These are phyloP conservation scores for Westerdykella aurantiaca DNA, from an alignment of 2,329 filamentous ascomycete genomes.

Conservation along the genomic window DNA sequence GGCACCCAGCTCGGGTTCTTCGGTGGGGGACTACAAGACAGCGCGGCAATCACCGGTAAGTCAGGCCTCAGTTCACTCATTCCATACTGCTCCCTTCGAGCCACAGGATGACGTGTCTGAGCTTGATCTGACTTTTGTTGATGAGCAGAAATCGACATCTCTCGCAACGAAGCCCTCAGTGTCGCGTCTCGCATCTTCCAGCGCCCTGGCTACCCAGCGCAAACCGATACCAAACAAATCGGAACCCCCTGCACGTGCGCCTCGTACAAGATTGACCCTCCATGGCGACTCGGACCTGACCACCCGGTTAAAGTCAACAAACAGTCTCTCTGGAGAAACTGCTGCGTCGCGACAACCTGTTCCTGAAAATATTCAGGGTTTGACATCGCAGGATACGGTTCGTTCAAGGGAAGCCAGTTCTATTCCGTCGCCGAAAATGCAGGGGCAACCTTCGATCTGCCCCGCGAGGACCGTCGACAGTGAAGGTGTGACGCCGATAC, in stretches of 20 bases:
- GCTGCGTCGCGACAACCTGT: too few species aligned
- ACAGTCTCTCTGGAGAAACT: too few species aligned
- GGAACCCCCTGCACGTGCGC: too few species aligned
- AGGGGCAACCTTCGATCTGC: slow-evolving; percentile 3
- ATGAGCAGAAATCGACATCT: slow-evolving; percentile 4
- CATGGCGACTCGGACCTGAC: too few species aligned
- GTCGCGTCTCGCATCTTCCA: not conserved
- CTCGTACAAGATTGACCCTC: too few species aligned
- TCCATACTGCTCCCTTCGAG: slow-evolving; percentile 12
- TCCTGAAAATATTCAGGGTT: slow-evolving; percentile 2
- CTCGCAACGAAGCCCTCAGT: not conserved
- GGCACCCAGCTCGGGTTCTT: slow-evolving; percentile 12
- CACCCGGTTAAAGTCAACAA: too few species aligned
- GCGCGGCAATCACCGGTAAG: slow-evolving; percentile 27
- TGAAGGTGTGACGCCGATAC: slow-evolving; percentile 14
- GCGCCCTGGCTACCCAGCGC: not conserved
- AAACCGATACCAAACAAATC: too few species aligned
- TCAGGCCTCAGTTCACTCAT: slow-evolving; percentile 16
- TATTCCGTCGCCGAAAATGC: slow-evolving; percentile 4
- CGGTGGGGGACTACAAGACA: slow-evolving; percentile 18
- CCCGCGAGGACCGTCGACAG: slow-evolving; percentile 22
- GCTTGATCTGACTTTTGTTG: slow-evolving; percentile 9
- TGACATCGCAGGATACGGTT: slow-evolving; percentile 6
- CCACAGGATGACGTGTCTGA: slow-evolving; percentile 4
- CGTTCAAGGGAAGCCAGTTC: slow-evolving; percentile 8